phyloP scores from a whole-genome alignment of 108 stramenopile genomes.

The Phaeodactylum tricornutum region DNA sequence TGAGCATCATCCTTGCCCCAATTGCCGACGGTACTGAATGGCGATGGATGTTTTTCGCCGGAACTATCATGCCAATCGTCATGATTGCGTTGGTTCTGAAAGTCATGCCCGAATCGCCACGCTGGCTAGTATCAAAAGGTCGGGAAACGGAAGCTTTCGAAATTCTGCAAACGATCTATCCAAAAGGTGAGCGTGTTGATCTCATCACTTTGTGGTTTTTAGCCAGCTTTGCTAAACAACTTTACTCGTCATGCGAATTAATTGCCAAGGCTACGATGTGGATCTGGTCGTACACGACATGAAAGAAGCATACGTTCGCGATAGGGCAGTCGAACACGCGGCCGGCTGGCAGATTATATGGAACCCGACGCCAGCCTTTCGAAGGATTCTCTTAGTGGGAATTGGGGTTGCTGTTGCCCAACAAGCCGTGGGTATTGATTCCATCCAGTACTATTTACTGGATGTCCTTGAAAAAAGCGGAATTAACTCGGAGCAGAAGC shows the following conservation, averaged over 20 bases:
- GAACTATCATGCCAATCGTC: conserved; percentile 50
- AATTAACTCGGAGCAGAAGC: conserved; percentile 26
- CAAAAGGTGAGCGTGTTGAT: conserved; percentile 26
- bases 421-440: conserved; percentile 81
- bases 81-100: conserved; percentile 42
- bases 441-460: conserved; percentile 77
- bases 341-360: conserved; percentile 72
- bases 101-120: conserved; percentile 88
- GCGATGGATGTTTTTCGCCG: conserved; percentile 63
- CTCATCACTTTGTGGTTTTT: not conserved
- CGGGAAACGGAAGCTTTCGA: conserved; percentile 35
- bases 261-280: conserved; percentile 33
- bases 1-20: conserved; percentile 39
- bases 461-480: conserved; percentile 59
- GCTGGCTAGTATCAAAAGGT: conserved; percentile 75
- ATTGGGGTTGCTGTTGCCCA: conserved; percentile 71
- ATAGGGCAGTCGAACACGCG: conserved; percentile 50
- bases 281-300: conserved; percentile 55
- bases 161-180: conserved; percentile 49
- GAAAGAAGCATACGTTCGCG: conserved; percentile 50
- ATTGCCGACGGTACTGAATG: conserved; percentile 42
- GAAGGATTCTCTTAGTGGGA: conserved; percentile 76
- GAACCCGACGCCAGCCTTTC: conserved; percentile 69
- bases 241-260: too few relatives aligned
- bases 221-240: too few relatives aligned